Evolutionary conservation across 192 early-diverging fungal species (phyloP), one percentile per base, ranked within the genome.

Genomic region (Linnemannia elongata): DNA sequence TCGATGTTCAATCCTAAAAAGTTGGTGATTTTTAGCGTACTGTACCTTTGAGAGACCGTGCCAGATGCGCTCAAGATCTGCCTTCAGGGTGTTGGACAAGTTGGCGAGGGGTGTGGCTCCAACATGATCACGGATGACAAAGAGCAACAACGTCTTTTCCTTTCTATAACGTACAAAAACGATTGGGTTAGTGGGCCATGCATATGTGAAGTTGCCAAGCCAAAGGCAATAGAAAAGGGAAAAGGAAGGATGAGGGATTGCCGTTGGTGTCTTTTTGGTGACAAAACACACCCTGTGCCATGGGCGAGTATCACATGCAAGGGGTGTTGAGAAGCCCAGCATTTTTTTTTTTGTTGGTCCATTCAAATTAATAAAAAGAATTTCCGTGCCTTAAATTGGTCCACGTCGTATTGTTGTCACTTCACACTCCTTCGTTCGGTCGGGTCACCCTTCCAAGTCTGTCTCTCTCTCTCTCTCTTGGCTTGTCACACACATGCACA

Each of bases 71-170:
- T 97, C 93, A 78, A 99, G 88, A 90, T 99, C 97, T 35, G 85
- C 92, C 57, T 90, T 90, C 79, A 99, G 79, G 44, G 96, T 98
- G 24, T 92, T 93, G 35, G 94, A 88, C 33, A 99, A 91, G 81
- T 94, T 97, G 35, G 86, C 91, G 39, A 99, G 88, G 55, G 99
- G 96, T 3, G 98, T 98, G 44, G 93, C 83, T 57, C 95, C 96
- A 20, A 96, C 96, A 86, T 97, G 97, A 87, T 99, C 99, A 84
- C 99, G 94, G 76, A 99, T 96, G 13, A 99, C 97, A 91, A 99
- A 98, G 73, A 98, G 94, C 55, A 99, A 89, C 33, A 97, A 94
- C 0, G 98, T 99, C 87, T 98, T 98, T 69, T 94, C 95, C 77
- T 94, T 94, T 60, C 95, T 96, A 80, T 74, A 33, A 63, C 13